Percentiles rank a stretch among this genome's conserved stretches.
Evolutionary conservation across 352 stramenopile genomes (phyloP).

Genomic region (Pythium insidiosum): DNA sequence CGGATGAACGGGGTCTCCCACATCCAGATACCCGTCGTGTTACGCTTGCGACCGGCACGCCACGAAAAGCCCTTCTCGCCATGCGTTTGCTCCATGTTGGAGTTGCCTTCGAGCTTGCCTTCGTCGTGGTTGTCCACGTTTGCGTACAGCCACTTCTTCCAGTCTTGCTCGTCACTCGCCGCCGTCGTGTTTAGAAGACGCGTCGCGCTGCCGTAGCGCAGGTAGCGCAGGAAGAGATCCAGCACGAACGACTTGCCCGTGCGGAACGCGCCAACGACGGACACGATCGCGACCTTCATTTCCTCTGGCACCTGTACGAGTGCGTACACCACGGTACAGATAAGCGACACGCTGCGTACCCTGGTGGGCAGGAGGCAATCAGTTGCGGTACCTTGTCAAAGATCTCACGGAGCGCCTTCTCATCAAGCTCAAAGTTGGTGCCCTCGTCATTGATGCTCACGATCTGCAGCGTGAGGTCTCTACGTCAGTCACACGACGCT

Average conservation of each 20-base stretch:
- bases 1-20: slow-evolving; percentile 97
- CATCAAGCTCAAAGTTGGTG: slow-evolving; percentile 80
- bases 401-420: slow-evolving; percentile 57
- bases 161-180: slow-evolving; percentile 30
- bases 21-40: slow-evolving; percentile 99
- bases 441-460: slow-evolving; percentile 85
- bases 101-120: slow-evolving; percentile 75
- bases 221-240: slow-evolving; percentile 96
- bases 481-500: too few relatives aligned
- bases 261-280: slow-evolving; percentile 97
- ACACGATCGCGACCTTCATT: slow-evolving; percentile 97
- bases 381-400: slow-evolving; percentile 19
- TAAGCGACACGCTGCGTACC: background rate
- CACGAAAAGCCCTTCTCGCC: slow-evolving; percentile 93
- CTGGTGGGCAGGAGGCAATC: too few relatives aligned
- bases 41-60: slow-evolving; percentile 92
- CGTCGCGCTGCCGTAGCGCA: slow-evolving; percentile 69
- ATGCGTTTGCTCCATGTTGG: slow-evolving; percentile 70
- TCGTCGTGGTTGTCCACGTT: slow-evolving; percentile 43
- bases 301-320: slow-evolving; percentile 80
- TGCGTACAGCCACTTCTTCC: slow-evolving; percentile 61
- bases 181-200: slow-evolving; percentile 27
- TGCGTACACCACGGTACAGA: too few relatives aligned
- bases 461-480: too few relatives aligned
- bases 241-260: slow-evolving; percentile 99